Evolutionary conservation across 2,329 filamentous ascomycete genomes (phyloP).

Genomic region (Diaporthe ilicicola): DNA sequence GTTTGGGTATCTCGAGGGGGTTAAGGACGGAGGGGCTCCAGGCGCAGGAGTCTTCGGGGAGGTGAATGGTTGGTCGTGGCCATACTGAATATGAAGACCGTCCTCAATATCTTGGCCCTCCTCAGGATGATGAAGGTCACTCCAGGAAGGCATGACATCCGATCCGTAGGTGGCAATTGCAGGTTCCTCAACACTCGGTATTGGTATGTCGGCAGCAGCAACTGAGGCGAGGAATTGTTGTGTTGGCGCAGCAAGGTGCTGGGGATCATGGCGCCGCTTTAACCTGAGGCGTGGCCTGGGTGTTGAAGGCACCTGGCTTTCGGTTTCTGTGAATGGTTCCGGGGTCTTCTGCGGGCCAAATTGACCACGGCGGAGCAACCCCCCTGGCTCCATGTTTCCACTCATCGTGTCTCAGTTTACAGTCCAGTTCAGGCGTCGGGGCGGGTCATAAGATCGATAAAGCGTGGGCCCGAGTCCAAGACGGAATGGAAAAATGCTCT

Average conservation of each 20-base stretch:
- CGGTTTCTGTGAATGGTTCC: constrained; percentile 54
- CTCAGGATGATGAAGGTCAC: constrained; percentile 48
- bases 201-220: constrained; percentile 69
- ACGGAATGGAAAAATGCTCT: constrained; percentile 6
- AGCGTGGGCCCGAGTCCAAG: not conserved
- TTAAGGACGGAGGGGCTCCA: constrained; percentile 52
- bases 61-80: constrained; percentile 55
- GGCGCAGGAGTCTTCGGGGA: constrained; percentile 69
- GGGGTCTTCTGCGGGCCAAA: constrained; percentile 58
- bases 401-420: constrained; percentile 29
- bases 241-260: constrained; percentile 63
- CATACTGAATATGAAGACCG: constrained; percentile 38
- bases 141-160: constrained; percentile 44
- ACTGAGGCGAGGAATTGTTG: constrained; percentile 74
- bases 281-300: constrained; percentile 63
- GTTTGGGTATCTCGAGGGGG: constrained; percentile 61
- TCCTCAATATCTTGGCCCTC: constrained; percentile 35
- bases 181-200: constrained; percentile 71
- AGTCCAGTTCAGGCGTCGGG: not conserved
- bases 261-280: constrained; percentile 62
- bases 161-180: constrained; percentile 41
- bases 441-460: constrained; percentile 16
- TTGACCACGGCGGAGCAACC: constrained; percentile 49
- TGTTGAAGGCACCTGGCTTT: constrained; percentile 55
- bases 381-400: constrained; percentile 21